phyloP scores from a whole-genome alignment of 495 filamentous ascomycete genomes.

The Astrothelium subdiscretum region DNA sequence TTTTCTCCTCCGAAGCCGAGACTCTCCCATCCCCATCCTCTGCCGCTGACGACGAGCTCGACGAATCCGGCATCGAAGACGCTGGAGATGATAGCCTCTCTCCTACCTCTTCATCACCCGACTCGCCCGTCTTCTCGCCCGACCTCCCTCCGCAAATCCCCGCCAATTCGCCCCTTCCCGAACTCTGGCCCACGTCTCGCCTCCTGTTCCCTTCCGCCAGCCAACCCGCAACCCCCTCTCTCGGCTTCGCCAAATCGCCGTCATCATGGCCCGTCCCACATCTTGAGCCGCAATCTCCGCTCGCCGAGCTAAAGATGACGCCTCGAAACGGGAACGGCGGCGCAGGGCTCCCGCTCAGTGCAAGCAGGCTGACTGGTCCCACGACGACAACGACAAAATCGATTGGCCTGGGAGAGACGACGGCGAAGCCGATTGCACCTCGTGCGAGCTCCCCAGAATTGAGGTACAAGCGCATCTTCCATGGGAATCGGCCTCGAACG shows the following conservation, averaged over 20 bases:
- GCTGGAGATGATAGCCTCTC: not conserved
- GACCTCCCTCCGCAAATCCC: constrained; percentile 3
- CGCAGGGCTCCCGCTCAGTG: not conserved
- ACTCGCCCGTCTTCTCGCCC: not conserved
- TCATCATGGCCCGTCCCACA: not conserved
- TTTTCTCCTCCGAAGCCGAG: constrained; percentile 9
- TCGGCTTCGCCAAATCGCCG: not conserved
- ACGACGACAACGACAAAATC: not conserved
- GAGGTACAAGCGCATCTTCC: constrained; percentile 23
- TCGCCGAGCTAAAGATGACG: constrained; percentile 11
- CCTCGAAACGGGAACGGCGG: not conserved
- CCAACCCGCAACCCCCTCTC: constrained; percentile 15
- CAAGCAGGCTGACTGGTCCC: not conserved
- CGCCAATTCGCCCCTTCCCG: constrained; percentile 5
- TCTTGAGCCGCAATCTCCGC: not conserved
- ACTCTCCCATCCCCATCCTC: constrained; percentile 13
- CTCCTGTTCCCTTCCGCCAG: constrained; percentile 17
- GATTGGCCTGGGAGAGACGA: not conserved
- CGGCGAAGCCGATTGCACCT: not conserved
- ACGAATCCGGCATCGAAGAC: not conserved
- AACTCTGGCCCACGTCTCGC: constrained; percentile 18
- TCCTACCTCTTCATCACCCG: constrained; percentile 5
- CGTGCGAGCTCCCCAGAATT: constrained; percentile 18
- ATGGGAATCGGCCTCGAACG: constrained; percentile 3
- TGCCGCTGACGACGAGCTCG: not conserved